These are phyloP conservation scores for Hypoxylon fragiforme DNA, from an alignment of 495 filamentous ascomycete species.

Conservation along the genomic window DNA sequence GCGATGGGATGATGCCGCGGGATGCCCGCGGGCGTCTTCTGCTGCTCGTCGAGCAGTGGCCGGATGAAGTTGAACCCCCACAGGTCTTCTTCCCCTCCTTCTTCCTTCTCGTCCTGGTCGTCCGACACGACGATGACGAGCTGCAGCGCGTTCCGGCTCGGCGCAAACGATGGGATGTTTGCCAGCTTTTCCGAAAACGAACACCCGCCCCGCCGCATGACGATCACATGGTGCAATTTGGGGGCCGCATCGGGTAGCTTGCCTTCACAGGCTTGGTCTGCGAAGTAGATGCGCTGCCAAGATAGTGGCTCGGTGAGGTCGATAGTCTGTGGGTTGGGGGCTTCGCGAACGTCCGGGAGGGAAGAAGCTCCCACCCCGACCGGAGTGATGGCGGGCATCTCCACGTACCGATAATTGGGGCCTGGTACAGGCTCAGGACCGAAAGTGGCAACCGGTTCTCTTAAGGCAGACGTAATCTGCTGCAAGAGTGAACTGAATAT, in stretches of 20 bases:
- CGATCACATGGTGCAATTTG: conserved; percentile 74
- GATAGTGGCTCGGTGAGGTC: conserved; percentile 46
- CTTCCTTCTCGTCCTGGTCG: conserved; percentile 49
- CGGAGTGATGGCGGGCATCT: conserved; percentile 69
- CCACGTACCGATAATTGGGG: conserved; percentile 46
- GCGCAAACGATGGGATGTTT: conserved; percentile 78
- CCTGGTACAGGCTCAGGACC: conserved; percentile 38
- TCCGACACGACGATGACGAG: conserved; percentile 82
- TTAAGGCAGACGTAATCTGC: conserved; percentile 59
- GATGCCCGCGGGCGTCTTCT: conserved; percentile 72
- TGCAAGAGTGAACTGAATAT: conserved; percentile 62
- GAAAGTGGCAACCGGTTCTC: conserved; percentile 46
- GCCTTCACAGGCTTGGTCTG: conserved; percentile 66
- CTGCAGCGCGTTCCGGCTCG: conserved; percentile 62
- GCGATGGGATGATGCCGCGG: conserved; percentile 72
- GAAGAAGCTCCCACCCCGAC: conserved; percentile 77
- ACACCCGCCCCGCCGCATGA: conserved; percentile 84
- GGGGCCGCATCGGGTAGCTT: conserved; percentile 63
- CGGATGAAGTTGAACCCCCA: conserved; percentile 51
- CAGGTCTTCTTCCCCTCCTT: conserved; percentile 28
- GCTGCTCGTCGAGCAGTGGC: conserved; percentile 76
- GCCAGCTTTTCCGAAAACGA: conserved; percentile 79
- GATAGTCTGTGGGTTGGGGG: conserved; percentile 50
- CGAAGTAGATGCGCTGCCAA: conserved; percentile 73
- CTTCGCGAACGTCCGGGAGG: conserved; percentile 67